A percentile compares a stretch with the other conserved stretches of the same genome.
Evolutionary conservation across 2,329 filamentous ascomycete species (phyloP).

Genomic region (Lecanicillium sp.): DNA sequence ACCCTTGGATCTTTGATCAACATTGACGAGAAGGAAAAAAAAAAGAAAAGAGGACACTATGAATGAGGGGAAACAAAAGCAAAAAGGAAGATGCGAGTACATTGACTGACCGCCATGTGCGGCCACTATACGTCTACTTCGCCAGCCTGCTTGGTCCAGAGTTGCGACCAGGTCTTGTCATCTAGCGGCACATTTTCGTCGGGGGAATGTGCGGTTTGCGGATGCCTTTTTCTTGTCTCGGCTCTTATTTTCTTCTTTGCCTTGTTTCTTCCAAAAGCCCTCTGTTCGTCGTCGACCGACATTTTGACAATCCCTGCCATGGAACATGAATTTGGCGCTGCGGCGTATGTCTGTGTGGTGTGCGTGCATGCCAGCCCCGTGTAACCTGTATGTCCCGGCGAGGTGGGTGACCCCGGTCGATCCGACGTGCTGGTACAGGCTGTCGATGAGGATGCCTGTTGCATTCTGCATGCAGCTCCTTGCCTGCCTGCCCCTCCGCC

Average conservation of each 20-base stretch:
- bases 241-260: not conserved
- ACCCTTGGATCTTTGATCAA: no score
- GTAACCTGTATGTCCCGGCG: not conserved
- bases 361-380: not conserved
- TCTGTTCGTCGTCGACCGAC: no score
- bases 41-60: no score
- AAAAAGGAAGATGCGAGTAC: not conserved
- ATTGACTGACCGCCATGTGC: slow-evolving; percentile 1
- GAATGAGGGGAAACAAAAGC: no score
- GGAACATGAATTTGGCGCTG: not conserved
- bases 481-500: no score
- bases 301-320: not conserved
- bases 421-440: slow-evolving; percentile 1
- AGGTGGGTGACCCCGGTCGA: not conserved
- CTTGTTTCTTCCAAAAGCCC: not conserved
- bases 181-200: not conserved
- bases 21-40: no score
- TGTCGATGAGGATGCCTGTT: no score
- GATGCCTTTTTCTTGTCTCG: no score
- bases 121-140: not conserved
- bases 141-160: not conserved
- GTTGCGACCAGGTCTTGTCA: no score
- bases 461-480: no score
- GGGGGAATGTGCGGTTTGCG: no score
- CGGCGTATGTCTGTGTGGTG: not conserved